These are phyloP conservation scores for Scleromitrula shiraiana DNA, from an alignment of 2,329 filamentous ascomycete species.

Conservation along the genomic window DNA sequence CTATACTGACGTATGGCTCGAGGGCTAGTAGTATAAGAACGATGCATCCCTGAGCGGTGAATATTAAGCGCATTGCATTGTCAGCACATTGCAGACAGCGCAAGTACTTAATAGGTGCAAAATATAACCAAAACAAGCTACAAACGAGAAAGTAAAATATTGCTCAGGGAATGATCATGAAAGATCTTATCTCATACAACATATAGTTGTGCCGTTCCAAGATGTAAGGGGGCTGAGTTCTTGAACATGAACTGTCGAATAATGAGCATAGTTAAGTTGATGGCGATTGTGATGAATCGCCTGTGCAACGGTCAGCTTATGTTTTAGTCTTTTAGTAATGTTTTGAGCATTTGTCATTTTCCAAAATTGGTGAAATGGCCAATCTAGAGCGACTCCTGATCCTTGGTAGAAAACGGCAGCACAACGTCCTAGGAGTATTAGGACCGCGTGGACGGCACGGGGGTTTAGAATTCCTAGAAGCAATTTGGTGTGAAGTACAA, in stretches of 20 bases:
- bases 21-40: no score
- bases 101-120: neutral
- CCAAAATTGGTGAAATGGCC: neutral
- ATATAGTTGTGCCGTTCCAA: neutral
- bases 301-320: slow-evolving; percentile 6
- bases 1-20: no score
- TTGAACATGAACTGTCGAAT: neutral
- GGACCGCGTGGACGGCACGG: no score
- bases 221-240: neutral
- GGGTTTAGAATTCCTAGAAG: no score
- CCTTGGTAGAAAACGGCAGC: no score
- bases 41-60: neutral
- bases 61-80: neutral
- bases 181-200: neutral
- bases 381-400: neutral
- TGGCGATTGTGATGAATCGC: neutral
- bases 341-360: slow-evolving; percentile 3
- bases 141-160: neutral
- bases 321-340: slow-evolving; percentile 2
- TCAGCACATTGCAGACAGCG: slow-evolving; percentile 5
- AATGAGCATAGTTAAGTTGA: no score
- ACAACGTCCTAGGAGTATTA: no score
- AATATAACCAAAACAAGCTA: no score
- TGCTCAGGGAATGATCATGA: neutral
- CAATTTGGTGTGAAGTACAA: no score